Evolutionary conservation across 495 filamentous ascomycete genomes (phyloP).

Genomic region (Xylaria scruposa): DNA sequence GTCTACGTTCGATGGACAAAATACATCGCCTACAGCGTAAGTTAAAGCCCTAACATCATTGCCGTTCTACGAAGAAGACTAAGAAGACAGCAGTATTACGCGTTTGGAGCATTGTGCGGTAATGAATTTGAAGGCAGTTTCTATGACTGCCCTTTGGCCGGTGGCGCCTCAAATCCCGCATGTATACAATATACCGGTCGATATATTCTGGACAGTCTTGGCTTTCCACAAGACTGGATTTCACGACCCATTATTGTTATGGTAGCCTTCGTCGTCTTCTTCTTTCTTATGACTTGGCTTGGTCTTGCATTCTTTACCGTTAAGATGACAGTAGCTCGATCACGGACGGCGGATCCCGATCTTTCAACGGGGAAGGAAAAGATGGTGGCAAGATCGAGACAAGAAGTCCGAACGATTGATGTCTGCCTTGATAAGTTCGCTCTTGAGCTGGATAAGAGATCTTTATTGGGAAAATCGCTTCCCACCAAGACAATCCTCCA

Average conservation of each 20-base stretch:
- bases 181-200: conserved; percentile 71
- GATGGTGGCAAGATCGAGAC: conserved; percentile 54
- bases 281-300: background rate
- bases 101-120: conserved; percentile 67
- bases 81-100: conserved; percentile 61
- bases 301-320: background rate
- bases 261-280: conserved; percentile 40
- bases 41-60: conserved; percentile 23
- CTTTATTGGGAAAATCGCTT: conserved; percentile 49
- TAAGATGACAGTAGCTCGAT: conserved; percentile 51
- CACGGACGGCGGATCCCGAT: conserved; percentile 59
- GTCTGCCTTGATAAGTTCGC: conserved; percentile 67
- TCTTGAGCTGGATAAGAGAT: conserved; percentile 66
- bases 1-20: conserved; percentile 78
- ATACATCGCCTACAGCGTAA: conserved; percentile 60
- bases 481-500: conserved; percentile 65
- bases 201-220: conserved; percentile 70
- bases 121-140: conserved; percentile 74
- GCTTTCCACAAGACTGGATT: conserved; percentile 68
- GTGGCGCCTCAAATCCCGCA: conserved; percentile 62
- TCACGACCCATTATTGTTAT: conserved; percentile 66
- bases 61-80: conserved; percentile 25
- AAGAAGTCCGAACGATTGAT: conserved; percentile 62
- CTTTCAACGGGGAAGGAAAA: conserved; percentile 67
- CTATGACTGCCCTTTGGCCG: conserved; percentile 68